A percentile compares a stretch with the other conserved stretches of the same genome.
These are phyloP conservation scores for Babesia ovis DNA, from an alignment of 169 alveolate species.

Conservation along the genomic window DNA sequence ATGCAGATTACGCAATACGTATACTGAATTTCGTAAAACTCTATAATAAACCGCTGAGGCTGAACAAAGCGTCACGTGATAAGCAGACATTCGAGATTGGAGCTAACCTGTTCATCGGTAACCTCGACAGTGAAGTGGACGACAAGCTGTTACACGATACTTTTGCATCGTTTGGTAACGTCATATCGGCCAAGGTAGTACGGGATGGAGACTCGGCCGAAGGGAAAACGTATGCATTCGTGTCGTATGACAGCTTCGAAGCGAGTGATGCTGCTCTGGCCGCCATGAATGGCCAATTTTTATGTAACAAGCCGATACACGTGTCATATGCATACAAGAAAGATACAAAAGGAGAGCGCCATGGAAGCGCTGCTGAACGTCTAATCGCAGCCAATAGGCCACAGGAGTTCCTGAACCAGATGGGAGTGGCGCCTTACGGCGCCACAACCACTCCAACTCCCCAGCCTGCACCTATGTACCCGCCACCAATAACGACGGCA, in stretches of 20 bases:
- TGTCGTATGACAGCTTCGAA: conserved; percentile 96
- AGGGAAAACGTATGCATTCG: conserved; percentile 95
- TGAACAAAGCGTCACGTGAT: conserved; percentile 97
- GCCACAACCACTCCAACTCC: conserved; percentile 13
- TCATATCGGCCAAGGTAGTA: conserved; percentile 83
- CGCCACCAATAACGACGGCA: conserved; percentile 17
- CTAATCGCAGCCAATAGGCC: conserved; percentile 87
- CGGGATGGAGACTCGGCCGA: conserved; percentile 91
- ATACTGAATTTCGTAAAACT: conserved; percentile 96
- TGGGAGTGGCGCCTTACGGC: conserved; percentile 59
- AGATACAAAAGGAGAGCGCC: conserved; percentile 92
- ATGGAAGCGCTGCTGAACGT: conserved; percentile 90
- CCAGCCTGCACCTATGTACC: conserved; percentile 7
- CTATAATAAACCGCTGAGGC: conserved; percentile 94
- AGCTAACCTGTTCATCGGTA: conserved; percentile 98
- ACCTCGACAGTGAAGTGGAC: conserved; percentile 95
- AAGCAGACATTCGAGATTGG: conserved; percentile 95
- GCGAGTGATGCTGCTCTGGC: conserved; percentile 97
- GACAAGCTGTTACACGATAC: conserved; percentile 95
- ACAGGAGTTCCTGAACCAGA: conserved; percentile 52
- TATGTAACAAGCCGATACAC: conserved; percentile 94
- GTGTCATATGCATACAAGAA: conserved; percentile 98
- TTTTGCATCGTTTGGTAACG: conserved; percentile 95
- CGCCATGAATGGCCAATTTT: conserved; percentile 94
- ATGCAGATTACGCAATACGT: conserved; percentile 97